These are phyloP conservation scores for Trichophyton benhamiae DNA, from an alignment of 2,329 filamentous ascomycete species.

Conservation along the genomic window DNA sequence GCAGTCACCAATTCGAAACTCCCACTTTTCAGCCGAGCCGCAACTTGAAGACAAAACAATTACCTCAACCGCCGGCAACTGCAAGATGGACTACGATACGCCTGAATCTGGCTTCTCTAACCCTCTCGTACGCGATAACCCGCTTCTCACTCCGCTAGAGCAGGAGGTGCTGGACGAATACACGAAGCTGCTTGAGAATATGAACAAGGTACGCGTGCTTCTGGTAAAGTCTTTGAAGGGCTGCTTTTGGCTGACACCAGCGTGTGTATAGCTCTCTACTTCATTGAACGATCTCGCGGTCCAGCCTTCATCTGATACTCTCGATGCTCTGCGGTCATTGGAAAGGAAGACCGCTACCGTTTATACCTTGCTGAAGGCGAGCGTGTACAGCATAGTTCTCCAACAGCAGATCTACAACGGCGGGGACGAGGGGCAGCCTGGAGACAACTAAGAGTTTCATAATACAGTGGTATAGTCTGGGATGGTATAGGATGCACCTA, in stretches of 20 bases:
- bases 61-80: not conserved
- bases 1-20: too few relatives aligned
- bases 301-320: constrained; percentile 59
- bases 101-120: not conserved
- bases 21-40: too few relatives aligned
- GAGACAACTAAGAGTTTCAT: not conserved
- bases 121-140: constrained; percentile 28
- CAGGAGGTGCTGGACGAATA: constrained; percentile 95
- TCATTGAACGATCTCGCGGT: constrained; percentile 45
- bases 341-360: constrained; percentile 92
- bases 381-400: constrained; percentile 95
- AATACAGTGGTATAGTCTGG: not conserved
- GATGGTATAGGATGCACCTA: too few relatives aligned
- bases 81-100: not conserved
- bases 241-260: not conserved
- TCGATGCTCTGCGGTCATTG: constrained; percentile 69
- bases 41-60: too few relatives aligned
- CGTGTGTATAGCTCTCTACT: constrained; percentile 20
- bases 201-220: constrained; percentile 58
- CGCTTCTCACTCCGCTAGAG: constrained; percentile 59
- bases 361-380: constrained; percentile 92
- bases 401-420: constrained; percentile 82
- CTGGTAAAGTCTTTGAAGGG: not conserved
- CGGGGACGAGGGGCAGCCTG: constrained; percentile 19
- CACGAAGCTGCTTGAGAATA: constrained; percentile 70